A percentile compares a stretch with the other conserved stretches of the same genome.
Evolutionary conservation across 2,329 filamentous ascomycete species (phyloP).

Genomic region (Purpureocillium lavendulum): DNA sequence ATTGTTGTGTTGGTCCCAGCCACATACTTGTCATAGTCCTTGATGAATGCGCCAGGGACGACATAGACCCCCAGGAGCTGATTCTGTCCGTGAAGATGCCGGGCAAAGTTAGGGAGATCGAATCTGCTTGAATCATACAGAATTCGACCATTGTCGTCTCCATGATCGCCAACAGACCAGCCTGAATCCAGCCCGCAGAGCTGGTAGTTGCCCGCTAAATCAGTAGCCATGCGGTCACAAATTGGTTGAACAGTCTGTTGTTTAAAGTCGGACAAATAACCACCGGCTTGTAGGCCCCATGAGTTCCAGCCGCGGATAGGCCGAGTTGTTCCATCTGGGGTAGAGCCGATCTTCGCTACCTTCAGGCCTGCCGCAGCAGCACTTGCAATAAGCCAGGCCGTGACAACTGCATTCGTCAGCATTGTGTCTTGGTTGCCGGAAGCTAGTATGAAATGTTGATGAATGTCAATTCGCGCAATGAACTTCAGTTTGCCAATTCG

Average conservation of each 20-base stretch:
- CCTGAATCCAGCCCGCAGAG: constrained; percentile 12
- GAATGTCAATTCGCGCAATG: no score
- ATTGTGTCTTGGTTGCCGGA: no score
- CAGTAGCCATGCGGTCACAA: constrained; percentile 7
- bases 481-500: no score
- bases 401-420: no score
- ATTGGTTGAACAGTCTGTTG: constrained; percentile 9
- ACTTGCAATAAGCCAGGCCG: no score
- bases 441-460: no score
- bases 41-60: constrained; percentile 11
- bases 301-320: constrained; percentile 12
- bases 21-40: constrained; percentile 10
- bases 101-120: constrained; percentile 9
- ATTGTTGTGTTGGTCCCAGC: constrained; percentile 8
- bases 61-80: constrained; percentile 10
- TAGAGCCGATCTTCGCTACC: constrained; percentile 9
- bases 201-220: constrained; percentile 6
- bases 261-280: constrained; percentile 3
- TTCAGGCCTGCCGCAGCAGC: no score
- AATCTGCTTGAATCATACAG: constrained; percentile 10
- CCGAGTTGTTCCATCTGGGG: constrained; percentile 8
- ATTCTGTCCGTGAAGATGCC: constrained; percentile 10
- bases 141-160: constrained; percentile 11
- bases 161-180: constrained; percentile 11
- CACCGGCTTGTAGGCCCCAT: constrained; percentile 9